Evolutionary conservation across 2,329 filamentous ascomycete species (phyloP).

Genomic region (Aspergillus candidus): DNA sequence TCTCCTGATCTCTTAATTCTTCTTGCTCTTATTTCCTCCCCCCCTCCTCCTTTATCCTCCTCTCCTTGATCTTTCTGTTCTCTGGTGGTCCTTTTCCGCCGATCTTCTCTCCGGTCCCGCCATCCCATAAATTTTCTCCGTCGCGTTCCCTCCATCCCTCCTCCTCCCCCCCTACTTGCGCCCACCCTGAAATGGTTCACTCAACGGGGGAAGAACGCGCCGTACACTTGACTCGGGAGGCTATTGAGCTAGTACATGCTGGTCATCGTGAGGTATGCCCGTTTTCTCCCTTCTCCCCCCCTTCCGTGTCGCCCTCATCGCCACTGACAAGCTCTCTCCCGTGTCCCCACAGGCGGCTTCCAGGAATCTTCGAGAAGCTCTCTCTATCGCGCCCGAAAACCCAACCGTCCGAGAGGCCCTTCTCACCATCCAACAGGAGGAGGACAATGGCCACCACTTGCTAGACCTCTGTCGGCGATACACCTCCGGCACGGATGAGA

Average conservation of each 20-base stretch:
- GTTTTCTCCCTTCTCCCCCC: constrained; percentile 3
- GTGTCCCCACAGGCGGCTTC: constrained; percentile 37
- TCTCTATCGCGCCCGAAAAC: constrained; percentile 42
- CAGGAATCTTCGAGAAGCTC: constrained; percentile 45
- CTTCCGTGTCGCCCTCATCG: not conserved
- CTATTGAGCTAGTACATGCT: constrained; percentile 41
- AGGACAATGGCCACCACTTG: constrained; percentile 38
- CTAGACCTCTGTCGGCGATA: constrained; percentile 42
- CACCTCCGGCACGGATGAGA: constrained; percentile 35
- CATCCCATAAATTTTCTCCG: not conserved
- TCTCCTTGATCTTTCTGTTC: constrained; percentile 5
- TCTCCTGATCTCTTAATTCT: too few relatives aligned
- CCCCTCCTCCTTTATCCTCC: not conserved
- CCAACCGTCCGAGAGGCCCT: constrained; percentile 42
- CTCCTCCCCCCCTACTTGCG: constrained; percentile 7
- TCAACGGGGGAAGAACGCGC: constrained; percentile 42
- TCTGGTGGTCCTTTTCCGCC: constrained; percentile 7
- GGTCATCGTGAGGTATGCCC: constrained; percentile 40
- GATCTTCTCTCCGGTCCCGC: not conserved
- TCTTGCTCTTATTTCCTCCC: not conserved
- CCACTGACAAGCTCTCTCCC: constrained; percentile 10
- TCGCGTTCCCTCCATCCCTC: constrained; percentile 11
- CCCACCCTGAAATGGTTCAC: constrained; percentile 37
- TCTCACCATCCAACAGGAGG: constrained; percentile 39
- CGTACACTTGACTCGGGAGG: constrained; percentile 41